A percentile compares a stretch with the other conserved stretches of the same genome.
phyloP scores from a whole-genome alignment of 768 basidiomycete species.

The Psilocybe cubensis region DNA sequence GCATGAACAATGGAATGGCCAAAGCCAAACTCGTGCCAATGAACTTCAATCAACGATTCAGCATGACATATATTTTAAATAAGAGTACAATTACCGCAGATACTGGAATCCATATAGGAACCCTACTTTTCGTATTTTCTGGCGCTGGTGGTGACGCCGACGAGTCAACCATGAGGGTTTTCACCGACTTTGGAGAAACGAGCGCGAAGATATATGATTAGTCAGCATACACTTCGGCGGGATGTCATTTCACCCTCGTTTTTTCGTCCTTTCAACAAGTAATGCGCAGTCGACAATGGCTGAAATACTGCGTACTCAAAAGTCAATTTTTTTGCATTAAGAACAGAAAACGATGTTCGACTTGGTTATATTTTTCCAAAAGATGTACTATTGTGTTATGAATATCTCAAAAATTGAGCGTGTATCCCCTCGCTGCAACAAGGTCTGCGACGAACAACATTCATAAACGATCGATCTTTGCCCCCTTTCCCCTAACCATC shows the following conservation, averaged over 20 bases:
- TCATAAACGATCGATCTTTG: constrained; percentile 52
- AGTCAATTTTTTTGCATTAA: no score
- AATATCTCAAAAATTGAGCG: neutral
- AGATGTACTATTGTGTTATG: constrained; percentile 17
- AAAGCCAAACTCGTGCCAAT: neutral
- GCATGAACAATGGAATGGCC: neutral
- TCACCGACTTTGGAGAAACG: neutral
- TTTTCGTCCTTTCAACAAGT: neutral
- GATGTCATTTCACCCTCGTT: no score
- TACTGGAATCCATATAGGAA: constrained; percentile 1
- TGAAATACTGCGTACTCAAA: no score
- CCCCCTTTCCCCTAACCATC: constrained; percentile 85
- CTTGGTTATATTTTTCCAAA: no score
- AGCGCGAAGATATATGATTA: neutral
- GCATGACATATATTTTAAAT: neutral
- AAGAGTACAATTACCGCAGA: neutral
- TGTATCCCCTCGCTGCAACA: neutral
- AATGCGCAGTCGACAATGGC: no score
- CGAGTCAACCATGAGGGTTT: neutral
- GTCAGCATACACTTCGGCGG: neutral
- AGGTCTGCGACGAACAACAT: constrained; percentile 3
- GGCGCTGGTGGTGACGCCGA: neutral
- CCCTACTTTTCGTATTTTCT: neutral
- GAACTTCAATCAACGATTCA: neutral
- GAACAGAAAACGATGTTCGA: no score